A percentile compares a stretch with the other conserved stretches of the same genome.
Conservation (phyloP, 208 protist genomes). For the Leishmania turanica region DNA sequence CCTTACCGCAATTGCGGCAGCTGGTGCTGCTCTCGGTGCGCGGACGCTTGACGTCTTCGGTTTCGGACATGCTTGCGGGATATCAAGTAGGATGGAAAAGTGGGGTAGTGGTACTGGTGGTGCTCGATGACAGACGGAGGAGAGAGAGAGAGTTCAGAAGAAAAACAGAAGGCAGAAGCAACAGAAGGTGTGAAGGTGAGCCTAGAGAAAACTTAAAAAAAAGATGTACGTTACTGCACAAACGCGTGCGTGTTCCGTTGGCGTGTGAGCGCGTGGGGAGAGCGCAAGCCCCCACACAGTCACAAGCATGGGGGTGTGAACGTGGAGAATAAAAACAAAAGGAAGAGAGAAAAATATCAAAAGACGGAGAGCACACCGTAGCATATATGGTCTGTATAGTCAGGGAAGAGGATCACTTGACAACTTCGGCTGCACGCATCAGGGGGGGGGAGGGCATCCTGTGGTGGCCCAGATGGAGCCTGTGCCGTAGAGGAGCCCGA, state of each 20-base stretch:
- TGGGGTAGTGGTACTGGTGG: not conserved
- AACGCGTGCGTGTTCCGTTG: not conserved
- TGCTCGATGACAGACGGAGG: not conserved
- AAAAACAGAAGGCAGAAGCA: not conserved
- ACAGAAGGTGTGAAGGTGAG: not conserved
- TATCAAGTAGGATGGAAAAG: not conserved
- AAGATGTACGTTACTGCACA: not conserved
- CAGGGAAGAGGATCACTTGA: not conserved
- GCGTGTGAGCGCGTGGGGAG: not conserved
- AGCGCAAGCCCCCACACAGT: not conserved
- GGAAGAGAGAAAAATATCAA: not conserved
- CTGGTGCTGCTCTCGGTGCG: constrained; percentile 34
- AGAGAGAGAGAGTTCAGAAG: not conserved
- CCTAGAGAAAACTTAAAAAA: constrained; percentile 11
- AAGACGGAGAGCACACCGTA: not conserved
- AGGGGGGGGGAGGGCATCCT: not conserved
- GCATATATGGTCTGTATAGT: not conserved
- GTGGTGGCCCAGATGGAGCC: not conserved
- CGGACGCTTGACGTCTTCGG: constrained; percentile 32
- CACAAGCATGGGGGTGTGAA: not conserved
- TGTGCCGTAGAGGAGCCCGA: not conserved
- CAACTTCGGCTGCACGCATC: not conserved
- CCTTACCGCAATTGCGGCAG: constrained; percentile 83
- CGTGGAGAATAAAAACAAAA: not conserved
- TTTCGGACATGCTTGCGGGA: constrained; percentile 25